These are phyloP conservation scores for Hemisphaericaspora subhashii DNA, from an alignment of 1,139 yeast species.

Conservation along the genomic window DNA sequence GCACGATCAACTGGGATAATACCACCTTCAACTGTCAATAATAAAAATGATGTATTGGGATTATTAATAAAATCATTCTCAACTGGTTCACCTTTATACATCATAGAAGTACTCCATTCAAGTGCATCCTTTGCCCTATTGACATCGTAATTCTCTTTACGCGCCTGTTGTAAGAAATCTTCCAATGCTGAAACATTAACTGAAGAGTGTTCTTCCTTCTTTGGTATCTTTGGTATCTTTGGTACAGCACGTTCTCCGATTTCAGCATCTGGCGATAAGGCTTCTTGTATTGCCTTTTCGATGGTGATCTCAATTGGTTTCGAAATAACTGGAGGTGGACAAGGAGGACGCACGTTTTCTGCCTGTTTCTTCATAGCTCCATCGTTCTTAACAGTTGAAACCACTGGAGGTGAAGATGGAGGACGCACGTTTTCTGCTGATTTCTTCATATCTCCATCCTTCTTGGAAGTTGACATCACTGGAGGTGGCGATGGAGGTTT, in stretches of 20 bases:
- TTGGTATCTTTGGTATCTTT: constrained; percentile 3
- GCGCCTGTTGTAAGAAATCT: constrained; percentile 45
- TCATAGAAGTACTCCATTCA: constrained; percentile 48
- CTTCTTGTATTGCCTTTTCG: too few species aligned
- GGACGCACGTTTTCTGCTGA: neutral
- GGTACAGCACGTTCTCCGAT: neutral
- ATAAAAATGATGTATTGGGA: constrained; percentile 27
- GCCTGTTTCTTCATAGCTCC: neutral
- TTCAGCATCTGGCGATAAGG: too few species aligned
- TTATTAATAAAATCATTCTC: neutral
- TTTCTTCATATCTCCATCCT: neutral
- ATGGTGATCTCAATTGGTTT: constrained; percentile 2
- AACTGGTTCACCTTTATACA: constrained; percentile 44
- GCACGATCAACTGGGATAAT: constrained; percentile 36
- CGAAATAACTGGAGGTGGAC: neutral
- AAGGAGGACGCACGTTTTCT: neutral
- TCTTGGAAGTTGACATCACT: neutral
- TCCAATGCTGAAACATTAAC: constrained; percentile 25
- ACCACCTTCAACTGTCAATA: constrained; percentile 47
- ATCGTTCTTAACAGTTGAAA: neutral
- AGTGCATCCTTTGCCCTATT: constrained; percentile 53
- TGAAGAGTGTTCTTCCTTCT: constrained; percentile 9
- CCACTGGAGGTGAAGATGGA: neutral
- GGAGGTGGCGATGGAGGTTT: neutral
- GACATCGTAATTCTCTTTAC: constrained; percentile 41